Evolutionary conservation across 805 yeast genomes (phyloP).

Genomic region (Kodamaea jinghongensis): DNA sequence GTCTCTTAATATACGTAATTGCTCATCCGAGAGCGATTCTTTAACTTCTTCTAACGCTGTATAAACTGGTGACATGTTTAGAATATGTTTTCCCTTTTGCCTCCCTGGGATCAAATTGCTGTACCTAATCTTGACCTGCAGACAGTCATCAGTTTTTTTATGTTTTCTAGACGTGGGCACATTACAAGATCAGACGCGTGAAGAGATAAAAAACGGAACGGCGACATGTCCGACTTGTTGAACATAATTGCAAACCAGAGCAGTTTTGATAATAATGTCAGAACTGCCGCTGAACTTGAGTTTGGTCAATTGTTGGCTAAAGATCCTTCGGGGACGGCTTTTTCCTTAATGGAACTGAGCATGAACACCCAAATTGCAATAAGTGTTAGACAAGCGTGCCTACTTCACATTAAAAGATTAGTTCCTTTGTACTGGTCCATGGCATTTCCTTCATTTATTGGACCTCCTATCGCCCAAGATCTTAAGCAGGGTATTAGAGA

Average conservation of each 20-base stretch:
- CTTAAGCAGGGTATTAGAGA: conserved; percentile 52
- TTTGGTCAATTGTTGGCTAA: conserved; percentile 41
- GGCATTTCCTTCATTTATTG: conserved; percentile 71
- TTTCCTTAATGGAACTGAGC: conserved; percentile 44
- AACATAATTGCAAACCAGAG: conserved; percentile 25
- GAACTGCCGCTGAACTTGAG: conserved; percentile 52
- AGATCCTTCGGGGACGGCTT: conserved; percentile 50
- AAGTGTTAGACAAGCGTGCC: conserved; percentile 55
- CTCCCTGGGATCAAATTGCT: not conserved
- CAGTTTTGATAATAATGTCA: conserved; percentile 47
- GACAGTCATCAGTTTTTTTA: too few species aligned
- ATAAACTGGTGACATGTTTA: conserved; percentile 15
- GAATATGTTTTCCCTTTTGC: conserved; percentile 1
- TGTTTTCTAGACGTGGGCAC: too few species aligned
- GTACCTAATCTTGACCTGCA: too few species aligned
- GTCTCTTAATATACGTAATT: conserved; percentile 68
- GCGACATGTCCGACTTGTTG: conserved; percentile 5
- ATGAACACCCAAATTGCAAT: conserved; percentile 23
- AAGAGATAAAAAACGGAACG: not conserved
- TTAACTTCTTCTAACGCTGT: conserved; percentile 43
- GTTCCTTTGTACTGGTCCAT: conserved; percentile 80
- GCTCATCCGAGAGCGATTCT: conserved; percentile 65
- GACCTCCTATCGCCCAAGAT: conserved; percentile 57
- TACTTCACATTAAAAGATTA: conserved; percentile 63
- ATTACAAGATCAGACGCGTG: too few species aligned